Percentiles rank a stretch among this genome's conserved stretches.
Evolutionary conservation across 2,329 filamentous ascomycete species (phyloP).

Genomic region (Hypocreales sp.): DNA sequence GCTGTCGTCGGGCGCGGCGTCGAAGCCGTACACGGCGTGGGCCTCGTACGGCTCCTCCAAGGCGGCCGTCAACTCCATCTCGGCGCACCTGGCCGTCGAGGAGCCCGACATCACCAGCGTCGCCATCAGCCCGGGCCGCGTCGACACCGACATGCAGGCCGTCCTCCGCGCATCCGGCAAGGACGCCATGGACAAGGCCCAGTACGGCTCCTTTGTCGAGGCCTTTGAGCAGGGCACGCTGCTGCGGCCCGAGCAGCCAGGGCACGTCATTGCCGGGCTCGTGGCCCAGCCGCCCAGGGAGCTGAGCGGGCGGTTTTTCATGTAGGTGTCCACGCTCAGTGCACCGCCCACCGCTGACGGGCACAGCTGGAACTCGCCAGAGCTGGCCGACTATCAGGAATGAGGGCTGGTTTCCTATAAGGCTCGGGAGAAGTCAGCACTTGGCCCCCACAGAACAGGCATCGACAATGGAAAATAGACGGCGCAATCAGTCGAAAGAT

Average conservation of each 20-base stretch:
- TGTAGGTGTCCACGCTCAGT: constrained; percentile 26
- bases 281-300: constrained; percentile 47
- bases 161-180: constrained; percentile 51
- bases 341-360: constrained; percentile 5
- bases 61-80: constrained; percentile 69
- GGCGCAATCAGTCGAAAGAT: constrained; percentile 62
- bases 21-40: constrained; percentile 54
- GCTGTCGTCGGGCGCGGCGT: constrained; percentile 64
- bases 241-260: constrained; percentile 70
- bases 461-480: constrained; percentile 9
- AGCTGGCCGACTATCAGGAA: constrained; percentile 37
- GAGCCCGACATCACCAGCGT: constrained; percentile 63
- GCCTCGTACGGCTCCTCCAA: constrained; percentile 72
- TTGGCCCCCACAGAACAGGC: constrained; percentile 5
- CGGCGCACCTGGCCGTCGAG: constrained; percentile 56
- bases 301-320: constrained; percentile 63
- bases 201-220: constrained; percentile 53
- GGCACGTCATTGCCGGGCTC: constrained; percentile 70
- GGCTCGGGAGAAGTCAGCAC: constrained; percentile 8
- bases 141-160: constrained; percentile 85
- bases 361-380: constrained; percentile 22
- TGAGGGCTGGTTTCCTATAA: no score
- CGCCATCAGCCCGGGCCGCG: constrained; percentile 61
- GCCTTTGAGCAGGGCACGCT: constrained; percentile 57
- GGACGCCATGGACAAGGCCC: constrained; percentile 31